Conservation (phyloP, 177 flowering plant species). For the Tripterygium wilfordii region DNA sequence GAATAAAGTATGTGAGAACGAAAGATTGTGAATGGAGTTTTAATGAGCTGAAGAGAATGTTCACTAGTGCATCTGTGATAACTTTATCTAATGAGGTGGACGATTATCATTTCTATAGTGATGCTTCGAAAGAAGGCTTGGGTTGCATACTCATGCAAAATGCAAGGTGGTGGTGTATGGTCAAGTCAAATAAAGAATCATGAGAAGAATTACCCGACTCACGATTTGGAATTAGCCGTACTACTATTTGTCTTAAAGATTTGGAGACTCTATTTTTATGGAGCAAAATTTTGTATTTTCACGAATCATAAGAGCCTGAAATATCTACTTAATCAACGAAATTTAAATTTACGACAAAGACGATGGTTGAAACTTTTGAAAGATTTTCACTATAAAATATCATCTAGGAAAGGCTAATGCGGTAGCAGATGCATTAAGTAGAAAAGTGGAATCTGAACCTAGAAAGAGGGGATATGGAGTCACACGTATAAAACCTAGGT, state of each 20-base stretch:
- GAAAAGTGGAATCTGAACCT: too few species aligned
- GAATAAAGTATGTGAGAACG: slow-evolving; percentile 1
- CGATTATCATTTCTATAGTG: slow-evolving; percentile 1
- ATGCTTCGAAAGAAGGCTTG: slow-evolving; percentile 9
- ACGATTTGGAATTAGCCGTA: slow-evolving; percentile 13
- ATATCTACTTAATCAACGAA: slow-evolving; percentile 6
- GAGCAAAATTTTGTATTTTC: slow-evolving; percentile 1
- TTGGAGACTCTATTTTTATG: slow-evolving; percentile 14
- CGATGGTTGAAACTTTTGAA: slow-evolving; percentile 15
- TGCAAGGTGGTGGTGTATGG: slow-evolving; percentile 11
- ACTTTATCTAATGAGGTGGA: neutral
- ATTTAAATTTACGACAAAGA: slow-evolving; percentile 12
- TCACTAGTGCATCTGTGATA: slow-evolving; percentile 4
- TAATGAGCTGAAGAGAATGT: slow-evolving; percentile 7
- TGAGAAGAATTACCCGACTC: slow-evolving; percentile 11
- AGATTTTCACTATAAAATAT: slow-evolving; percentile 12
- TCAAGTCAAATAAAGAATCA: slow-evolving; percentile 10
- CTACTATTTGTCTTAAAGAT: slow-evolving; percentile 12
- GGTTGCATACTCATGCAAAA: slow-evolving; percentile 19
- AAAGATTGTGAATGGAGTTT: slow-evolving; percentile 13
- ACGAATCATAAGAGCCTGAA: slow-evolving; percentile 17
- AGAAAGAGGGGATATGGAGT: too few species aligned
- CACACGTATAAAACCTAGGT: too few species aligned
- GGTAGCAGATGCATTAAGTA: slow-evolving; percentile 8
- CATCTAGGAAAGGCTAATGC: slow-evolving; percentile 10